Evolutionary conservation across 345 rosid species (phyloP).

Genomic region (Hibiscus trionum): DNA sequence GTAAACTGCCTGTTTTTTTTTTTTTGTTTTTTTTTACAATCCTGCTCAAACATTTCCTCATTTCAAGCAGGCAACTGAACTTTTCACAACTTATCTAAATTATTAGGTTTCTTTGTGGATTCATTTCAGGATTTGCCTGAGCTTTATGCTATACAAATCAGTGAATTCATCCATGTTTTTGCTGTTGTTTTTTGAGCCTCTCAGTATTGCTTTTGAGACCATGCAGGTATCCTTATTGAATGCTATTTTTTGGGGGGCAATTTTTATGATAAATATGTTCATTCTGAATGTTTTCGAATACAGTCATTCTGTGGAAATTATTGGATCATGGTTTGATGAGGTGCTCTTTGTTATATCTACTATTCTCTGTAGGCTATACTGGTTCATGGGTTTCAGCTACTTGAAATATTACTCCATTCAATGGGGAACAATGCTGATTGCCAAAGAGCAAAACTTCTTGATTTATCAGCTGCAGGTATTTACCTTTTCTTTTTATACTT

Average conservation of each 20-base stretch:
- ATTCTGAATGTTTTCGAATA: not conserved
- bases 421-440: not conserved
- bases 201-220: conserved; percentile 14
- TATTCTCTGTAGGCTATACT: not conserved
- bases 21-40: not conserved
- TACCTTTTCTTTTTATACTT: not conserved
- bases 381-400: conserved; percentile 13
- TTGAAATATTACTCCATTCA: conserved; percentile 7
- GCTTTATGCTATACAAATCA: not conserved
- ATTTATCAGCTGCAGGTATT: conserved; percentile 11
- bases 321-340: not conserved
- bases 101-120: not conserved
- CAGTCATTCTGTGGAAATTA: not conserved
- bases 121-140: conserved; percentile 5
- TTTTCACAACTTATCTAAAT: not conserved
- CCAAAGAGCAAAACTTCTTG: conserved; percentile 8
- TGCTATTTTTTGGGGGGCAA: not conserved
- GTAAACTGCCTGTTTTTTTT: no score
- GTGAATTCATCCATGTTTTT: conserved; percentile 13
- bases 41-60: not conserved
- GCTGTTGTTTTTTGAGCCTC: conserved; percentile 15
- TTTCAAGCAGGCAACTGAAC: not conserved
- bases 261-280: not conserved
- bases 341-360: not conserved
- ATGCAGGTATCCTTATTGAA: conserved; percentile 7